Evolutionary conservation across 345 rosid species (phyloP).

Genomic region (Hirschfeldia incana): DNA sequence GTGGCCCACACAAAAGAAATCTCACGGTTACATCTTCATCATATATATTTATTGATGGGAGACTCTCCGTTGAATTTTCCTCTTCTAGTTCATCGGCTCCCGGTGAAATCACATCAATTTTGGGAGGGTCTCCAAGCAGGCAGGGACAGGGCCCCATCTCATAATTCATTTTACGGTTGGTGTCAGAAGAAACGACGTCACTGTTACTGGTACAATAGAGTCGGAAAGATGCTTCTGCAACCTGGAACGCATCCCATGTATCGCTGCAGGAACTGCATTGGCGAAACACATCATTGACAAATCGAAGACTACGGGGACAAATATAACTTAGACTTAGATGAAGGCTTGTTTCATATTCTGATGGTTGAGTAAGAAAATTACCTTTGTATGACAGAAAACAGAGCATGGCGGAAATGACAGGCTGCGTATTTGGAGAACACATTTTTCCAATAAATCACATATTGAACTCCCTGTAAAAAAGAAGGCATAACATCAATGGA

Average conservation of each 20-base stretch:
- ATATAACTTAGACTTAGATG: not conserved
- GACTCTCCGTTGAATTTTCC: slow-evolving; percentile 67
- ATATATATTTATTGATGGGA: slow-evolving; percentile 87
- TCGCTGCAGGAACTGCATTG: slow-evolving; percentile 84
- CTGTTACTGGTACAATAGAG: slow-evolving; percentile 62
- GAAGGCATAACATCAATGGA: not conserved
- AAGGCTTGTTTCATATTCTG: not conserved
- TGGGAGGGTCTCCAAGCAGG: slow-evolving; percentile 92
- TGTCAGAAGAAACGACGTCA: slow-evolving; percentile 41
- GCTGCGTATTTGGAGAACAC: slow-evolving; percentile 62
- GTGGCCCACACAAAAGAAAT: slow-evolving; percentile 87
- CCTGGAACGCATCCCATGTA: slow-evolving; percentile 89
- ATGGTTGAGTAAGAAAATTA: slow-evolving; percentile 34
- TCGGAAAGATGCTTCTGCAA: slow-evolving; percentile 85
- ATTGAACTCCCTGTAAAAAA: slow-evolving; percentile 74
- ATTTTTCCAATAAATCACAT: slow-evolving; percentile 80
- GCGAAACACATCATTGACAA: slow-evolving; percentile 24
- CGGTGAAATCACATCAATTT: slow-evolving; percentile 64
- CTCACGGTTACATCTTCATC: slow-evolving; percentile 87
- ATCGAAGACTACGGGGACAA: not conserved
- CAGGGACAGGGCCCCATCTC: slow-evolving; percentile 64
- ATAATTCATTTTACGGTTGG: slow-evolving; percentile 44
- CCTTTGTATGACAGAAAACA: slow-evolving; percentile 85
- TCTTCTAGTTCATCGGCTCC: slow-evolving; percentile 69
- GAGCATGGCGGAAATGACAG: slow-evolving; percentile 84